phyloP scores from a whole-genome alignment of 495 filamentous ascomycete genomes.

The Penicillium diatomitis region DNA sequence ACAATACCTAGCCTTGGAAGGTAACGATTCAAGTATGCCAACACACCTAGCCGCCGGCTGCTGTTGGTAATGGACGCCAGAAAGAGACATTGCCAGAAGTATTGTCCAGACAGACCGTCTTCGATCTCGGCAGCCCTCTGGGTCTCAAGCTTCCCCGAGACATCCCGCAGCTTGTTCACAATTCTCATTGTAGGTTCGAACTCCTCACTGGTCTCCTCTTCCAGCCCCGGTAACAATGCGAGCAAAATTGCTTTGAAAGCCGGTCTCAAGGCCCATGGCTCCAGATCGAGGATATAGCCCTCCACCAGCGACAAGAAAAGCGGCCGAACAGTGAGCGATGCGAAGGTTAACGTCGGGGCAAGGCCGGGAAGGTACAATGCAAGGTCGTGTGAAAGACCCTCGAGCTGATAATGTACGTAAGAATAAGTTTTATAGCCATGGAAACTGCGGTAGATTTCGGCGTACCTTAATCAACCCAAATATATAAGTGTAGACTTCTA shows the following conservation, averaged over 20 bases:
- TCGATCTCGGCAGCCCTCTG: slow-evolving; percentile 38
- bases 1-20: slow-evolving; percentile 61
- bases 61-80: slow-evolving; percentile 83
- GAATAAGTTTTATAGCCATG: slow-evolving; percentile 3
- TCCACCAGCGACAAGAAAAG: slow-evolving; percentile 78
- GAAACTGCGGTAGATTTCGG: neutral
- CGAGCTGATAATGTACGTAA: slow-evolving; percentile 29
- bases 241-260: slow-evolving; percentile 84
- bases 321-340: slow-evolving; percentile 79
- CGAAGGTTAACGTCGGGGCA: slow-evolving; percentile 80
- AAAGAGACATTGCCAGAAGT: slow-evolving; percentile 98
- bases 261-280: slow-evolving; percentile 63
- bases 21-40: slow-evolving; percentile 73
- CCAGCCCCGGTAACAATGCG: slow-evolving; percentile 77
- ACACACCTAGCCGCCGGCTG: slow-evolving; percentile 70
- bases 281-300: slow-evolving; percentile 62
- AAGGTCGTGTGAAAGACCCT: slow-evolving; percentile 71
- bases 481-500: slow-evolving; percentile 87
- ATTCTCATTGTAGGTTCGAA: slow-evolving; percentile 80
- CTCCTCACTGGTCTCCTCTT: slow-evolving; percentile 94
- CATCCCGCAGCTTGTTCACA: slow-evolving; percentile 65
- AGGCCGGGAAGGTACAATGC: slow-evolving; percentile 83
- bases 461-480: slow-evolving; percentile 46
- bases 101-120: slow-evolving; percentile 59
- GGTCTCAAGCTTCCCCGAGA: slow-evolving; percentile 45